Evolutionary conservation across 2,329 filamentous ascomycete species (phyloP).

Genomic region (Alternaria conjuncta): DNA sequence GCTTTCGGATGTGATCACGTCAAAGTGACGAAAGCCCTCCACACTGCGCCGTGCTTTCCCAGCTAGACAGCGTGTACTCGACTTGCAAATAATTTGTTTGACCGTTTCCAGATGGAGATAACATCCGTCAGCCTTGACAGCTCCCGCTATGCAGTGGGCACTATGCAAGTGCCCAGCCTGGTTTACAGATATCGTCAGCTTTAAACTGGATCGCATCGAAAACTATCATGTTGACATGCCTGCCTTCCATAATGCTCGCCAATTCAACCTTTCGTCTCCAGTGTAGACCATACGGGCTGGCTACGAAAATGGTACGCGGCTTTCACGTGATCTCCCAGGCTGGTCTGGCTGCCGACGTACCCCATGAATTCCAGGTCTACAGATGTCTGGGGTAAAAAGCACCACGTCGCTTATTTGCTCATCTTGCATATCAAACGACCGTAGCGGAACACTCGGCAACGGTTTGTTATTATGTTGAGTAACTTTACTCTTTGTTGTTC

Average conservation of each 20-base stretch:
- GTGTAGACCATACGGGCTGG: not conserved
- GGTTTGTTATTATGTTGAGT: conserved; percentile 6
- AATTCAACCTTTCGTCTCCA: not conserved
- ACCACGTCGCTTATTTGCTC: conserved; percentile 3
- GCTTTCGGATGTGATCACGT: not conserved
- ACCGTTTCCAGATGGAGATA: not conserved
- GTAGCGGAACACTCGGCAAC: conserved; percentile 16
- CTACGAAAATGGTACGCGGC: not conserved
- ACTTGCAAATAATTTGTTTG: not conserved
- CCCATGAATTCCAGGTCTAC: not conserved
- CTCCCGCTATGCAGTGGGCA: not conserved
- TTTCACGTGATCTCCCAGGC: not conserved
- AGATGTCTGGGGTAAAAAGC: conserved; percentile 2
- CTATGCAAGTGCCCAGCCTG: not conserved
- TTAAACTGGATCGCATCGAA: not conserved
- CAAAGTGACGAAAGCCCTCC: not conserved
- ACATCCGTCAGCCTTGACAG: not conserved
- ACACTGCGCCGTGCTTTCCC: not conserved
- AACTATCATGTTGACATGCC: not conserved
- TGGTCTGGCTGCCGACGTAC: not conserved
- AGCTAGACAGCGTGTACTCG: not conserved
- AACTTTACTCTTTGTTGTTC: not conserved
- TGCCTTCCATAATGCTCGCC: not conserved
- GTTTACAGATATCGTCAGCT: not conserved
- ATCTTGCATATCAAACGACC: not conserved